These are phyloP conservation scores for Termitomyces sp. DNA, from an alignment of 768 basidiomycete genomes.

Conservation along the genomic window DNA sequence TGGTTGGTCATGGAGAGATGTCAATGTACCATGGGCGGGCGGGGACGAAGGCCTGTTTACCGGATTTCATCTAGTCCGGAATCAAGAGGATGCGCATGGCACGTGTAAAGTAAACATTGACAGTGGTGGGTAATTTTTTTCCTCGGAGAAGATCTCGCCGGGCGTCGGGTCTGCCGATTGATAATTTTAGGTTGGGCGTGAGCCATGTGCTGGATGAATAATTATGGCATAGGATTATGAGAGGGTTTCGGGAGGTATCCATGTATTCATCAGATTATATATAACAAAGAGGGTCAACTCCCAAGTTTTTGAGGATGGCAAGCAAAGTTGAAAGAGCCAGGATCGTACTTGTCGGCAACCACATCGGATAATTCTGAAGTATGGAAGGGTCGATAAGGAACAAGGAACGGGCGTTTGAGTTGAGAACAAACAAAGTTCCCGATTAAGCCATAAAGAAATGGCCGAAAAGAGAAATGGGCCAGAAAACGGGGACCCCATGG, in stretches of 20 bases:
- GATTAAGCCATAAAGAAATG: slow-evolving; percentile 13
- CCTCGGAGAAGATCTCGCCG: not conserved
- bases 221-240: not conserved
- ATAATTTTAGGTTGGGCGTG: too few species aligned
- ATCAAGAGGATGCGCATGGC: too few species aligned
- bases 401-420: slow-evolving; percentile 7
- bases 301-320: too few species aligned
- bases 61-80: not conserved
- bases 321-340: not conserved
- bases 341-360: not conserved
- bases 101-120: too few species aligned
- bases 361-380: not conserved
- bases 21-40: not conserved
- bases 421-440: slow-evolving; percentile 15
- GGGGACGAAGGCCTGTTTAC: not conserved
- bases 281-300: too few species aligned
- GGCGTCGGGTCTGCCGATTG: not conserved
- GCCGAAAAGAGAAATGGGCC: slow-evolving; percentile 11
- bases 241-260: not conserved
- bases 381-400: slow-evolving; percentile 13
- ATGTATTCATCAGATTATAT: too few species aligned
- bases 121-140: too few species aligned
- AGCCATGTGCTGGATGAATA: not conserved
- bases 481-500: not conserved
- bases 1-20: too few species aligned